Percentiles rank a stretch among this genome's conserved stretches.
phyloP scores from a whole-genome alignment of 2,329 filamentous ascomycete species.

The Xylaria sp. region DNA sequence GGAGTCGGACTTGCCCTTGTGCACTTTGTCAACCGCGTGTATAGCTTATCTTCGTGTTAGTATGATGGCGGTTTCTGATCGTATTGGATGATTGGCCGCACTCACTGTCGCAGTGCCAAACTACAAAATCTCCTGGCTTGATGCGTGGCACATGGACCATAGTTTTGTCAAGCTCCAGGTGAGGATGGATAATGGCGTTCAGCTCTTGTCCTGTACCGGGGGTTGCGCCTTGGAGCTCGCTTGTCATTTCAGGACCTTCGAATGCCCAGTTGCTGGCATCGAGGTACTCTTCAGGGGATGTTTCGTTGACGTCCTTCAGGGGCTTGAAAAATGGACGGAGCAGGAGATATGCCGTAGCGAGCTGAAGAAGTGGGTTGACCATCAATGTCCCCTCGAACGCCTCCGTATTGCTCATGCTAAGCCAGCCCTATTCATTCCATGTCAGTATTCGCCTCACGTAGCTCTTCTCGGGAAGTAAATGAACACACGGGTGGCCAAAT shows the following conservation, averaged over 20 bases:
- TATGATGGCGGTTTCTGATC: constrained; percentile 28
- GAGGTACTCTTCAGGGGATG: constrained; percentile 48
- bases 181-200: constrained; percentile 65
- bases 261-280: constrained; percentile 64
- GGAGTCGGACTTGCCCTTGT: constrained; percentile 72
- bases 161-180: constrained; percentile 65
- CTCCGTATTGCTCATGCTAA: constrained; percentile 73
- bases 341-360: constrained; percentile 78
- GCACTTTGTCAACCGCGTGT: constrained; percentile 81
- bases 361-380: constrained; percentile 76
- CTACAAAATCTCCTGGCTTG: constrained; percentile 74
- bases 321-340: constrained; percentile 81
- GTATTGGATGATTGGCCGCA: constrained; percentile 10
- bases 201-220: constrained; percentile 73
- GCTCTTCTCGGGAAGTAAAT: neutral
- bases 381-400: constrained; percentile 79
- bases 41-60: constrained; percentile 48
- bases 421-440: constrained; percentile 62
- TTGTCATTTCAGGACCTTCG: constrained; percentile 50
- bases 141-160: constrained; percentile 75
- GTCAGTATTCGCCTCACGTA: neutral
- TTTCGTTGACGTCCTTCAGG: constrained; percentile 42
- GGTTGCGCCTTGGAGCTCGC: constrained; percentile 69
- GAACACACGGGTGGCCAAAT: neutral
- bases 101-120: constrained; percentile 79